These are phyloP conservation scores for Diaporthe capsici DNA, from an alignment of 2,329 filamentous ascomycete species.

Conservation along the genomic window DNA sequence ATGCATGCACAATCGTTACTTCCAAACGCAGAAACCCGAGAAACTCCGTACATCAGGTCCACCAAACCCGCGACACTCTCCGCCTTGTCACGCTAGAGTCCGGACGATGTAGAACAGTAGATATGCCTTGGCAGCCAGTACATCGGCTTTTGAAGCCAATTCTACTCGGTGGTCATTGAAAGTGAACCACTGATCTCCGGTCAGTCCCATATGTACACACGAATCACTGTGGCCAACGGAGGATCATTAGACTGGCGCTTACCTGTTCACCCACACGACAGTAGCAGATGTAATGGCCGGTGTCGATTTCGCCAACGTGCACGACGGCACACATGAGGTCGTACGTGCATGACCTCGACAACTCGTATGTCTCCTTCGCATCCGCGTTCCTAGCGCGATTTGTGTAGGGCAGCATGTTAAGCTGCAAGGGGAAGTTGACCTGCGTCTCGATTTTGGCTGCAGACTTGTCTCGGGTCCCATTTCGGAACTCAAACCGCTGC, in stretches of 20 bases:
- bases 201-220: slow-evolving; percentile 20
- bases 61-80: slow-evolving; percentile 26
- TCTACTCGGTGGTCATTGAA: slow-evolving; percentile 97
- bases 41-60: slow-evolving; percentile 32
- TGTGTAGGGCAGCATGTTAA: slow-evolving; percentile 94
- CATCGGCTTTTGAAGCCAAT: slow-evolving; percentile 84
- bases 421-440: slow-evolving; percentile 86
- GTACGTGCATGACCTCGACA: slow-evolving; percentile 80
- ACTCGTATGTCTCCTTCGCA: slow-evolving; percentile 64
- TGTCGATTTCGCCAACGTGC: slow-evolving; percentile 93
- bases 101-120: slow-evolving; percentile 88
- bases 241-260: slow-evolving; percentile 45
- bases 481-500: slow-evolving; percentile 80
- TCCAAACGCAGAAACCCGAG: slow-evolving; percentile 22
- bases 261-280: slow-evolving; percentile 83
- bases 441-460: slow-evolving; percentile 90
- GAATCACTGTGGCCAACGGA: background rate
- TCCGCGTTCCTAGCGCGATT: slow-evolving; percentile 71
- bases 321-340: slow-evolving; percentile 92
- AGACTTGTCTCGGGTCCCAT: slow-evolving; percentile 73
- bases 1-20: slow-evolving; percentile 20
- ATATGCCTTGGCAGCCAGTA: slow-evolving; percentile 89
- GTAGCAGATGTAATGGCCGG: slow-evolving; percentile 93
- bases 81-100: slow-evolving; percentile 62
- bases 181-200: slow-evolving; percentile 81